phyloP scores from a whole-genome alignment of 805 yeast genomes.

The Wickerhamomyces kurtzmanii region DNA sequence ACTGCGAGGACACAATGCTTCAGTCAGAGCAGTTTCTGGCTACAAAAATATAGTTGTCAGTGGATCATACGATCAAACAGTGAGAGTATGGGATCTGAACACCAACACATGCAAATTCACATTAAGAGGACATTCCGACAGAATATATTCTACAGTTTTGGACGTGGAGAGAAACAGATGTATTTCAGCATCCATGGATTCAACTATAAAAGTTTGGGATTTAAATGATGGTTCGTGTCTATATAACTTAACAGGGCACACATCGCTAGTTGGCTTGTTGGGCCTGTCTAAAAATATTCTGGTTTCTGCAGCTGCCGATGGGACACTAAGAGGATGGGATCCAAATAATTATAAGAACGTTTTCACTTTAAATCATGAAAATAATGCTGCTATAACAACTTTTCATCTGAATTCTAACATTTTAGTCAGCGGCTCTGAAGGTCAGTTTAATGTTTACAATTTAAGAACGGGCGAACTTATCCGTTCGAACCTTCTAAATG shows the following conservation, averaged over 20 bases:
- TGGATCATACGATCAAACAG: constrained; percentile 85
- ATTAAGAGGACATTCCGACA: constrained; percentile 75
- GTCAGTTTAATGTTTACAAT: constrained; percentile 84
- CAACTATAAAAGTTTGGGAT: constrained; percentile 86
- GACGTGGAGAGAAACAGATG: constrained; percentile 72
- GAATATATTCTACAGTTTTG: constrained; percentile 81
- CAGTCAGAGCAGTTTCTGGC: constrained; percentile 85
- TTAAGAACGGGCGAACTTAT: constrained; percentile 68
- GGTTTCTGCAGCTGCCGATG: constrained; percentile 94
- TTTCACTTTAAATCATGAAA: constrained; percentile 58
- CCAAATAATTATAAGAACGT: constrained; percentile 62
- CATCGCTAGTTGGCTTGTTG: constrained; percentile 80
- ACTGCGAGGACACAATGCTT: constrained; percentile 64
- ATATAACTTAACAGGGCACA: constrained; percentile 75
- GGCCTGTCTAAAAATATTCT: constrained; percentile 67
- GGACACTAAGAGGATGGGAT: constrained; percentile 88
- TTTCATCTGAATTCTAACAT: constrained; percentile 81
- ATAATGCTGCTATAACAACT: constrained; percentile 88
- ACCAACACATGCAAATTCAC: constrained; percentile 66
- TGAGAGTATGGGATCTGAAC: constrained; percentile 85
- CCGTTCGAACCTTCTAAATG: constrained; percentile 57
- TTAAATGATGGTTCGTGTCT: constrained; percentile 63
- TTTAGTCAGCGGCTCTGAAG: constrained; percentile 83
- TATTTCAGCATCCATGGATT: constrained; percentile 87
- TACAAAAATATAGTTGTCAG: constrained; percentile 75